Base-by-base conservation (phyloP, 106 monocot species). In the Dioscorea dumetorum region DNA sequence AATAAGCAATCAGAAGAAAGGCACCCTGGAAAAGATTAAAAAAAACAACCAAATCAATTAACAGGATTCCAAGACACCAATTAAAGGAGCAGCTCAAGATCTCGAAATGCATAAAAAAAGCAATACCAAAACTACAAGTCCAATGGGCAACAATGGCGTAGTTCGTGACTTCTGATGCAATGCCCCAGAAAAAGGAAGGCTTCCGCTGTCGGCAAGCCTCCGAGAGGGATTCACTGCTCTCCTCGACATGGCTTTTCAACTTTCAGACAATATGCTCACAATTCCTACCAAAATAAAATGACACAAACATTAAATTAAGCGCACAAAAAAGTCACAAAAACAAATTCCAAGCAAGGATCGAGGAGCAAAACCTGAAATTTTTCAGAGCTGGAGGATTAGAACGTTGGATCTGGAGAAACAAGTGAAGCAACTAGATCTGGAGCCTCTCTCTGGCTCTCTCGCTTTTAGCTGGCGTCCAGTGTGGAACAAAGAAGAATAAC, bases 1-100 rank as follows among this genome's bases (percentile, higher is more conserved):
- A 77, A 64, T 91, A 95, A 10, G 67, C 85, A 68, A 88, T 70
- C 35, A 95, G 73, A 35, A 91, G 69, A 68, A 95, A 83, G 22
- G 74, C 77, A 34, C 81, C 94, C 94, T 95, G 79, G 70, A 73
- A 19, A 60, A 20, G 12, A 24, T 62, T 12, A 9, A 14, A 14
- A 8, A 63, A 33, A 11, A 16, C 6, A 22, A 58, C 41, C 5
- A 41, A 79, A 52, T 8, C 17, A 23, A 57, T 8, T 8, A 41
- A 41, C 41, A 61, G 41, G 17, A 0, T 15, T 34, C 49, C 16
- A n/a, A 70, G 32, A 31, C 18, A 69, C 31, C 22, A 19, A 48
- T 9, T 13, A 4, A 22, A 54, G 48, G 57, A 67, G 11, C 17
- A 21, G 8, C 32, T 61, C 51, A 41, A 15, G 22, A 16, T 41